phyloP scores from a whole-genome alignment of 768 basidiomycete species.

The Tephrocybe sp. region DNA sequence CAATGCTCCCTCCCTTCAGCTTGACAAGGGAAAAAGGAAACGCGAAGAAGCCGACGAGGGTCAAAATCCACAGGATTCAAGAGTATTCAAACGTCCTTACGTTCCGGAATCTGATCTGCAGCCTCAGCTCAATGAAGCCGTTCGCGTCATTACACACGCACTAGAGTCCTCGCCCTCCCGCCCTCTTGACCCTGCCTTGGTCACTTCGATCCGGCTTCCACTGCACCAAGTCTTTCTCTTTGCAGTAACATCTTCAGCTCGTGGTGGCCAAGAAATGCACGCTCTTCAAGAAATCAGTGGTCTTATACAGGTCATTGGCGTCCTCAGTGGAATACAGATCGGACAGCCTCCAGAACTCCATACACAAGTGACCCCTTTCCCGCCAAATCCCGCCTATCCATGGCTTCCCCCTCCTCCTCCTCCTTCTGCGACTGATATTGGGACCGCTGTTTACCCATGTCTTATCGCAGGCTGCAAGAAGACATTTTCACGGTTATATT shows the following conservation, averaged over 20 bases:
- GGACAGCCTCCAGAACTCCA: conserved; percentile 39
- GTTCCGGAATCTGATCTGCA: conserved; percentile 46
- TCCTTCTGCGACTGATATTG: conserved; percentile 44
- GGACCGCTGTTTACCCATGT: conserved; percentile 80
- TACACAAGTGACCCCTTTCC: conserved; percentile 26
- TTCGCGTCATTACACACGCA: conserved; percentile 50
- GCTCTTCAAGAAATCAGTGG: conserved; percentile 73
- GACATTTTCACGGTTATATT: conserved; percentile 66
- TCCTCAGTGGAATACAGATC: conserved; percentile 76
- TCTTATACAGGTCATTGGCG: conserved; percentile 80
- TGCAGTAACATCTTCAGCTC: conserved; percentile 64
- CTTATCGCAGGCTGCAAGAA: conserved; percentile 62
- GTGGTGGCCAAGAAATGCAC: conserved; percentile 50
- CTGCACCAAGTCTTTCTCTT: conserved; percentile 80
- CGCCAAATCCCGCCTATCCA: conserved; percentile 28
- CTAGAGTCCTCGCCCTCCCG: conserved; percentile 39
- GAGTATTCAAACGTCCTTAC: conserved; percentile 43
- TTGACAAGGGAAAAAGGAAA: conserved; percentile 76
- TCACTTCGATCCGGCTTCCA: conserved; percentile 68
- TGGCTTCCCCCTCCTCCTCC: conserved; percentile 30
- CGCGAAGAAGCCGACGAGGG: conserved; percentile 52
- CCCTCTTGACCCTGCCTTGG: conserved; percentile 51
- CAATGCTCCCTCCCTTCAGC: conserved; percentile 56
- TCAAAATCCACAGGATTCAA: conserved; percentile 26
- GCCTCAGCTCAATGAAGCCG: conserved; percentile 57